phyloP scores from a whole-genome alignment of 352 stramenopile species.

The Pythium sukuiense region DNA sequence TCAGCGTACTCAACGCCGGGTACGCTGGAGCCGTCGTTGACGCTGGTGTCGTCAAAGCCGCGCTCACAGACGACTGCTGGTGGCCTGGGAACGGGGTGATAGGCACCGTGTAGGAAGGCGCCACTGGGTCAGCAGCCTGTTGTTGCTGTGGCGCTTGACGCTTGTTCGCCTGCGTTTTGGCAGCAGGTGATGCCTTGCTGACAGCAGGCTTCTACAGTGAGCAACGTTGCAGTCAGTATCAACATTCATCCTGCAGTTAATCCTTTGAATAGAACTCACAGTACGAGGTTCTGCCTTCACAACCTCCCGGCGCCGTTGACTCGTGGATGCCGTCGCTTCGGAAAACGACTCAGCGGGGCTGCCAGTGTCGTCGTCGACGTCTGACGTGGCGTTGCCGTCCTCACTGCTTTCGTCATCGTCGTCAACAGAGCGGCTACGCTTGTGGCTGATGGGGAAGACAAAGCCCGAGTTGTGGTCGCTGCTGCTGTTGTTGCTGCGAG shows the following conservation, averaged over 20 bases:
- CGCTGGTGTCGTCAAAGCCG: neutral
- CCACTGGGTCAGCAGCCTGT: neutral
- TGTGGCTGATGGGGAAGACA: constrained; percentile 29
- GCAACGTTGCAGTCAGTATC: neutral
- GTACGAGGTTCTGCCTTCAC: constrained; percentile 9
- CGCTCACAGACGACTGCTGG: neutral
- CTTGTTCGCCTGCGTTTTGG: neutral
- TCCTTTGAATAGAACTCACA: neutral
- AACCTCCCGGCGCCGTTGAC: neutral
- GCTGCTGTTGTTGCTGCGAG: constrained; percentile 9
- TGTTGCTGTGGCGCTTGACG: constrained; percentile 1
- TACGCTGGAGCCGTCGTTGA: constrained; percentile 1
- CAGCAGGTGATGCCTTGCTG: neutral
- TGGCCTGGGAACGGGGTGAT: neutral
- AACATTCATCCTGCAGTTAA: neutral
- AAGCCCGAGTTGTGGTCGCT: constrained; percentile 17
- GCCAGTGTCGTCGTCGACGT: constrained; percentile 2
- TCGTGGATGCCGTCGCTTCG: neutral
- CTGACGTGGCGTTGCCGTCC: neutral
- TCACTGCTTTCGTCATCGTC: constrained; percentile 3
- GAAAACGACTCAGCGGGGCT: constrained; percentile 6
- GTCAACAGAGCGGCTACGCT: neutral
- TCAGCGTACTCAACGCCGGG: constrained; percentile 37
- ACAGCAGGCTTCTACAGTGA: neutral
- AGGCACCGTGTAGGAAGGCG: neutral